Evolutionary conservation across 164 flowering plant genomes (phyloP), one percentile per base, ranked within the genome.

Genomic region (Cinnamomum micranthum): DNA sequence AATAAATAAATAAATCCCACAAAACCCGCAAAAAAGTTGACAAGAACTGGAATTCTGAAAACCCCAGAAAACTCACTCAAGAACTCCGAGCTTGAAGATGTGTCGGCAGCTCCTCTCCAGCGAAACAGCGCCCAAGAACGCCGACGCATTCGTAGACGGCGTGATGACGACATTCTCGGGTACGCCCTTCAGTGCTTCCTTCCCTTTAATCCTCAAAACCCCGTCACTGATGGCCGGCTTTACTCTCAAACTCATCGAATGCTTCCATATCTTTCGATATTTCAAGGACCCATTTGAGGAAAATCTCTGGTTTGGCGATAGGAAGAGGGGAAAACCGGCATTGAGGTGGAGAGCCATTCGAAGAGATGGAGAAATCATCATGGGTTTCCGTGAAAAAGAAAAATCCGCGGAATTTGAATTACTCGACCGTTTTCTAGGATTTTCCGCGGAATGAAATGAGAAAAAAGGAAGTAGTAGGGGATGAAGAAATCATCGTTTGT

Each of bases 31-130:
- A 55, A 55, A 12, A 17, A 55, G 0, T 7, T 9, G 11, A 41
- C 9, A 55, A 55, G 3, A 55, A 4, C 17, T 69, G 20, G 23
- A 19, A 15, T n/a, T 6, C 7, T 6, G 63, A n/a, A n/a, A 51
- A 15, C 23, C 6, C 17, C 24, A 72, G 27, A 52, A 19, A n/a
- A 59, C 85, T 81, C 76, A 88, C 91, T 76, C 78, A 64, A 89
- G 79, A 55, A 81, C 73, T 20, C 95, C 95, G 14, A 91, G 87
- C 82, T 84, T 89, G 83, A 89, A 88, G 41, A 89, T 87, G 63
- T 84, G 85, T 12, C 91, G 81, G 23, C 65, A 55, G 13, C 74
- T 77, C 25, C 22, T 75, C 65, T 77, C 71, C 2, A 12, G n/a
- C 1, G 77, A 75, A 28, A 77, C 69, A 6, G 79, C 81, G 47